Base-by-base conservation (phyloP, 176 grass and related monocot species). In the Puccinellia tenuiflora region DNA sequence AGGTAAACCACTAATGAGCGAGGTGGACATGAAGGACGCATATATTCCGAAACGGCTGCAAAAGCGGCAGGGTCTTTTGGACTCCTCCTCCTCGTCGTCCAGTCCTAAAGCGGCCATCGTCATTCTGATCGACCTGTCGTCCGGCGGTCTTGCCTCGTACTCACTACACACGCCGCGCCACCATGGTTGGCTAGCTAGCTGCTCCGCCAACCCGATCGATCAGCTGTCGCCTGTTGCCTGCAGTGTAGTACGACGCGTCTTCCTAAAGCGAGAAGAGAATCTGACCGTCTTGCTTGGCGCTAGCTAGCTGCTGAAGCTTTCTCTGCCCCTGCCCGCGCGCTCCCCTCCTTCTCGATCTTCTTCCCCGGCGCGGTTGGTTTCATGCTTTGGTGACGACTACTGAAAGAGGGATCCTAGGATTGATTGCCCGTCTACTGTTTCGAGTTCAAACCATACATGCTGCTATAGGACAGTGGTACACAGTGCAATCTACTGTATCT, bases 11-110 rank as follows among this genome's bases (percentile, higher is more conserved):
- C n/a, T 34, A 34, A 34, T 4, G 3, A 2, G 2, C 1, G n/a
- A 18, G 62, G 2, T 22, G 5, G 50, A 66, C 79, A 50, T 64
- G 50, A 82, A 77, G 85, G 59, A 87, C 50, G 16, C 71, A n/a
- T 48, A 64, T 59, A 82, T 76, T 87, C 85, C 50, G 26, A 77
- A 24, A 51, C 4, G 59, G 18, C 2, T 70, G 50, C 79, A 38
- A 70, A 87, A 77, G 79, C 51, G 40, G 61, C 86, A n/a, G 73
- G 38, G 39, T 68, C 59, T 86, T 80, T 75, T 82, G 67, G 72
- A 87, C 48, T 50, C 59, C 45, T 38, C n/a, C 33, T 34, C 55
- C 7, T 5, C 45, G 34, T 9, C 72, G n/a, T n/a, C n/a, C n/a
- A n/a, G 79, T 37, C 77, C 24, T 62, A 80, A 86, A 73, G 66